phyloP scores from a whole-genome alignment of 306 rosid genomes.

The Acacia acuminata region DNA sequence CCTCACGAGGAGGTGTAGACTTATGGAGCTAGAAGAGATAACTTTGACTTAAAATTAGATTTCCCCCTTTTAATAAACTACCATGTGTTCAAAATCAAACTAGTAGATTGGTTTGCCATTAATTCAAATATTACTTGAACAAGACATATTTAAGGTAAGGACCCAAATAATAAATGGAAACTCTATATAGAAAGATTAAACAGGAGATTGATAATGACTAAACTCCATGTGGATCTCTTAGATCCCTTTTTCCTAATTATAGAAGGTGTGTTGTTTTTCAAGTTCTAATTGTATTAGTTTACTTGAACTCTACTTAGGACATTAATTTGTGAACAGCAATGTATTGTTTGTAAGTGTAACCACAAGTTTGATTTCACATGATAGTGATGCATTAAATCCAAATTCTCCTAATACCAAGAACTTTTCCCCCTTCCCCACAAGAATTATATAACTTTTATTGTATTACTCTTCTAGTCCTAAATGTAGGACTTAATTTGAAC shows the following conservation, averaged over 20 bases:
- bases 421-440: too few species aligned
- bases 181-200: neutral
- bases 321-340: neutral
- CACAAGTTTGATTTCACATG: neutral
- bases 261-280: neutral
- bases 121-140: neutral
- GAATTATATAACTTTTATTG: too few species aligned
- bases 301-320: neutral
- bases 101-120: neutral
- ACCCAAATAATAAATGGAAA: slow-evolving; percentile 17
- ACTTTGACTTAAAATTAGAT: neutral
- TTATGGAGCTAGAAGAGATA: neutral
- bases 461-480: too few species aligned
- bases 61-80: neutral
- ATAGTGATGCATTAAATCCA: neutral
- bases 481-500: too few species aligned
- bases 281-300: slow-evolving; percentile 12
- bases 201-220: neutral
- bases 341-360: too few species aligned
- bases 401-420: too few species aligned
- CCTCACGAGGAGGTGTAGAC: neutral
- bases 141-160: neutral
- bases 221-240: slow-evolving; percentile 14
- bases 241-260: slow-evolving; percentile 4
- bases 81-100: neutral